A percentile compares a stretch with the other conserved stretches of the same genome.
Evolutionary conservation across 352 stramenopile species (phyloP).

Genomic region (Globisporangium nunn): DNA sequence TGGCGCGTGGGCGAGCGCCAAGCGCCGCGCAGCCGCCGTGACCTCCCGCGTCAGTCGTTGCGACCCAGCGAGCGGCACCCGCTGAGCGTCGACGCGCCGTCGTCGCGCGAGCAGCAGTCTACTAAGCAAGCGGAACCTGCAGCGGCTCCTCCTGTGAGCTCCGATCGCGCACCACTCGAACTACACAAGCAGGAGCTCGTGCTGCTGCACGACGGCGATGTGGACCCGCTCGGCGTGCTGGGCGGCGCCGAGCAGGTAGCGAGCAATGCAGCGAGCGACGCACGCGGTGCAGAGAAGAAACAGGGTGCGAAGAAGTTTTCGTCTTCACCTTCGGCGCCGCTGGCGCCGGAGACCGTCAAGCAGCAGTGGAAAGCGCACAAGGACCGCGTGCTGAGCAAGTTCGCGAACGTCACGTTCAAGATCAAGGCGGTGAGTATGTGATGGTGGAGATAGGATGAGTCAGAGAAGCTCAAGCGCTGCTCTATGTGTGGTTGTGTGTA

Average conservation of each 20-base stretch:
- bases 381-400: slow-evolving; percentile 56
- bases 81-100: slow-evolving; percentile 10
- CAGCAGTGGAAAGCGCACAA: slow-evolving; percentile 62
- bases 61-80: slow-evolving; percentile 35
- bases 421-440: slow-evolving; percentile 50
- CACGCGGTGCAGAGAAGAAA: not conserved
- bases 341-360: slow-evolving; percentile 31
- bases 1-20: slow-evolving; percentile 44
- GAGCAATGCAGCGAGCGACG: not conserved
- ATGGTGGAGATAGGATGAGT: not conserved
- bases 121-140: too few species aligned
- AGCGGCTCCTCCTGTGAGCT: not conserved
- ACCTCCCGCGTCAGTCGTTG: slow-evolving; percentile 19
- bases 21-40: slow-evolving; percentile 16
- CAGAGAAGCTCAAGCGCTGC: too few species aligned
- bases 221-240: slow-evolving; percentile 61
- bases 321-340: too few species aligned
- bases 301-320: not conserved
- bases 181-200: slow-evolving; percentile 35
- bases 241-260: slow-evolving; percentile 5
- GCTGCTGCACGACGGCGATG: slow-evolving; percentile 52
- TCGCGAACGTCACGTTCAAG: slow-evolving; percentile 56
- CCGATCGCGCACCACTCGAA: not conserved
- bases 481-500: not conserved
- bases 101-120: not conserved